Evolutionary conservation across 257 asterid species (phyloP).

Genomic region (Salvia hispanica): DNA sequence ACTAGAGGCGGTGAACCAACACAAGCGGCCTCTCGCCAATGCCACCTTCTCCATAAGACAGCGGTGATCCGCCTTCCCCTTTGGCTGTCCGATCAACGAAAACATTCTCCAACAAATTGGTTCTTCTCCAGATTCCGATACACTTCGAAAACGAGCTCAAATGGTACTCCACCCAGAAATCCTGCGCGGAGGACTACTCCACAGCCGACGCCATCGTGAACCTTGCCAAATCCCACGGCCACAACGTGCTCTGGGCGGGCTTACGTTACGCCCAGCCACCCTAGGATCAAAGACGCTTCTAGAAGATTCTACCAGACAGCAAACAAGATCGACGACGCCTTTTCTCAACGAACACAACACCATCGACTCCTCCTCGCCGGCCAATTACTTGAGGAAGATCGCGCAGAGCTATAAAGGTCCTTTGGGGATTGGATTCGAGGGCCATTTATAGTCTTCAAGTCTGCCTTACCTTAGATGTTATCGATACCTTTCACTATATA

Average conservation of each 20-base stretch:
- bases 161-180: constrained; percentile 54
- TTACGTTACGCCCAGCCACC: too few species aligned
- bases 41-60: constrained; percentile 46
- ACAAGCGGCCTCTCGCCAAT: constrained; percentile 51
- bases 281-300: too few species aligned
- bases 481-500: constrained; percentile 36
- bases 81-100: constrained; percentile 57
- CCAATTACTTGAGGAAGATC: constrained; percentile 48
- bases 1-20: constrained; percentile 52
- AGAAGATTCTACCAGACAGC: constrained; percentile 36
- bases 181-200: too few species aligned
- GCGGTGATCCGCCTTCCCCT: constrained; percentile 28
- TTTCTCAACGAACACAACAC: constrained; percentile 69
- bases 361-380: constrained; percentile 53
- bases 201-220: too few species aligned
- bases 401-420: constrained; percentile 50
- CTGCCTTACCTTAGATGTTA: constrained; percentile 46
- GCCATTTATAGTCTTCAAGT: constrained; percentile 37
- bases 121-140: constrained; percentile 51
- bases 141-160: constrained; percentile 79
- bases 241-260: too few species aligned
- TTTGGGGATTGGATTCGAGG: constrained; percentile 66
- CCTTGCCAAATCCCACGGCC: too few species aligned
- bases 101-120: constrained; percentile 57
- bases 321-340: constrained; percentile 37